Evolutionary conservation across 148 eudicot genomes (phyloP), one percentile per base, ranked within the genome.

Genomic region (Pharnaceum exiguum): DNA sequence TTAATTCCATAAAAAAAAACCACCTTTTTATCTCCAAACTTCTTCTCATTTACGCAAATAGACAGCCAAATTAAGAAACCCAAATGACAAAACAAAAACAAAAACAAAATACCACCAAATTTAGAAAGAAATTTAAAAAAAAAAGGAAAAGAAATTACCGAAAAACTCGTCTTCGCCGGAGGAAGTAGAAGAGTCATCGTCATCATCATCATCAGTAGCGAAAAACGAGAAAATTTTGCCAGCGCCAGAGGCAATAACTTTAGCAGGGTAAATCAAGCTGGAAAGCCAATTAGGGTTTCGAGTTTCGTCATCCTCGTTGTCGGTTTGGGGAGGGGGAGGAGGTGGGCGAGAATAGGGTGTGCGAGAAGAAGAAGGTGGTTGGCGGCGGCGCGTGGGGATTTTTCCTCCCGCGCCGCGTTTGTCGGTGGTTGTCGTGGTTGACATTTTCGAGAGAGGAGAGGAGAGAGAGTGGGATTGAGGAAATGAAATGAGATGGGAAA

Each of bases 201-300:
- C n/a, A n/a, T n/a, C n/a, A n/a, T n/a, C n/a, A n/a, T n/a, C n/a
- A 26, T 75, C 75, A 9, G 71, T 45, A 5, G 60, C 72, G 49
- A 81, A 74, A n/a, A 79, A 59, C 0, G 89, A 73, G 18, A 85
- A 7, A 28, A 91, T 63, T 51, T 77, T 85, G 10, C 84, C 82
- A 39, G 96, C 94, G 22, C 97, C 93, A 12, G 78, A 66, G 40
- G 79, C 89, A 16, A 90, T 71, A 51, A 69, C 36, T 16, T 77
- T 78, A 7, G 96, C 79, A 16, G 97, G 97, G 2, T 78, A 69
- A 75, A 90, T 57, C 30, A 79, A 29, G 7, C 86, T 82, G 19
- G 87, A 62, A 6, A 91, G 65, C 97, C 97, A 91, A 71, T 79
- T 87, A 76, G 90, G 81, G 79, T 74, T n/a, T n/a, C n/a, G n/a